A percentile compares a stretch with the other conserved stretches of the same genome.
phyloP scores from a whole-genome alignment of 108 stramenopile species.

The Cyclostephanos invisitatus region DNA sequence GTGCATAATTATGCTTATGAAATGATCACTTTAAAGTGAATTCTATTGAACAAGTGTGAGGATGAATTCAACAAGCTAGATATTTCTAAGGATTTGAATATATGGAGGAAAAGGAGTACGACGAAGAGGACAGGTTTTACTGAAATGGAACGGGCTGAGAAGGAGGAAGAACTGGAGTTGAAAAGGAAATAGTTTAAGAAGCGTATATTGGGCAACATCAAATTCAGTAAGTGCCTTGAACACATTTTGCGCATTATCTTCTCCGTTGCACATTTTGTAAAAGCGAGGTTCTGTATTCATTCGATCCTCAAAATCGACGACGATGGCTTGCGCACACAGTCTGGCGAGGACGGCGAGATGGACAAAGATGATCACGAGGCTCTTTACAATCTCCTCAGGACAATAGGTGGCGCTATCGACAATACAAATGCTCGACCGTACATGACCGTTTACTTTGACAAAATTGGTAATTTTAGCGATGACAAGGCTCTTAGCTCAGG shows the following conservation, averaged over 20 bases:
- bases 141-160: conserved; percentile 64
- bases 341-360: conserved; percentile 60
- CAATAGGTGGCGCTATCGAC: conserved; percentile 85
- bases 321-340: conserved; percentile 41
- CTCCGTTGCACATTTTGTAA: background rate
- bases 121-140: conserved; percentile 61
- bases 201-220: conserved; percentile 94
- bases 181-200: conserved; percentile 91
- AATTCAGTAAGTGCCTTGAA: conserved; percentile 26
- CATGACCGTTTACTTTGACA: conserved; percentile 73
- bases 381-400: conserved; percentile 78
- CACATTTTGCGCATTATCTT: background rate
- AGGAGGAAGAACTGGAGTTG: conserved; percentile 78
- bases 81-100: conserved; percentile 85
- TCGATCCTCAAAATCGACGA: conserved; percentile 78
- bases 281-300: conserved; percentile 86
- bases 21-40: conserved; percentile 84
- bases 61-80: conserved; percentile 89
- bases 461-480: conserved; percentile 59
- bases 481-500: conserved; percentile 71
- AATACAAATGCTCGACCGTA: conserved; percentile 52
- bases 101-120: conserved; percentile 72
- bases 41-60: conserved; percentile 87
- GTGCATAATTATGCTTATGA: conserved; percentile 71
- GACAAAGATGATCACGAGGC: conserved; percentile 94